Evolutionary conservation across 371 early-diverging fungal genomes (phyloP), one percentile per base, ranked within the genome.

Genomic region (Funneliformis caledonium): DNA sequence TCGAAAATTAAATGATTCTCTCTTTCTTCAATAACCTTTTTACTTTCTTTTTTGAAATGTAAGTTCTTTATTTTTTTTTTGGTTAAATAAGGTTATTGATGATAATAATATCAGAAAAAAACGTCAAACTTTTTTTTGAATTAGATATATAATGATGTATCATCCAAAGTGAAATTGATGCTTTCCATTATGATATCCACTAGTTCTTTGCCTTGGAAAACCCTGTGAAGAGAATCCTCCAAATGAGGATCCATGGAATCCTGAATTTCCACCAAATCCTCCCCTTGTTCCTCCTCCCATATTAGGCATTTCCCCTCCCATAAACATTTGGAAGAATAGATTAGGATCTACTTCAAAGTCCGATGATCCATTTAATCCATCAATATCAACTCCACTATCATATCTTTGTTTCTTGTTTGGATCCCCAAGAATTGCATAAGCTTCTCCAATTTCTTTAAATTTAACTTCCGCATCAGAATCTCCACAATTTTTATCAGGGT

Each of bases 381-480:
- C 95, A 45, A 95, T 83, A 83, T 95, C 95, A 82, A 87, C 91
- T 47, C 95, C 95, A 19, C 90, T 89, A 82, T 96, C 96, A 82
- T 90, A 94, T 78, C 93, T 86, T 22, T 89, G 84, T 87, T 92
- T 93, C 91, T 95, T 96, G 62, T 90, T 89, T 37, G 95, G 91
- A 83, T 96, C 96, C 37, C 93, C 92, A 37, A 96, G 84, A 6
- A 95, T 90, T 19, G 87, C 83, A 78, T 93, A 95, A 11, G 96
- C 96, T 82, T 95, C 96, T 37, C 91, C 89, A 19, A 94, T 86
- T 83, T 94, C 94, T 86, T 96, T 96, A 87, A 96, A 96, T 85
- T 93, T 89, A 78, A 88, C 88, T 83, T 95, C 95, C 5, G 94
- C 93, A 64, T 86, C 86, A 7, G 83, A 84, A 82, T 93, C 92